A percentile compares a stretch with the other conserved stretches of the same genome.
Evolutionary conservation across 2,329 filamentous ascomycete genomes (phyloP).

Genomic region (Daldinia eschscholtzii): DNA sequence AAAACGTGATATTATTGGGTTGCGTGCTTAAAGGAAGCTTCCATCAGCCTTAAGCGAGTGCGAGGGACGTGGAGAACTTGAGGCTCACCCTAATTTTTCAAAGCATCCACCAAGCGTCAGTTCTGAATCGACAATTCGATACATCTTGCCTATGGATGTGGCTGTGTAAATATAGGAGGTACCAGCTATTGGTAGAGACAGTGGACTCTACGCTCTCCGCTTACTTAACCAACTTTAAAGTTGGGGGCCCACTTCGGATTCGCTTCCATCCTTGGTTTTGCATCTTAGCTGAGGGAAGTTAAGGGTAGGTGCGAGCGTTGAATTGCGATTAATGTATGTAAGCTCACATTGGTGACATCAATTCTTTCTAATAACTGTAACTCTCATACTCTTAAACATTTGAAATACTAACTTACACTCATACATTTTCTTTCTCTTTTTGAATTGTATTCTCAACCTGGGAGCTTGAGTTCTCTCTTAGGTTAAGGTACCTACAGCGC

Average conservation of each 20-base stretch:
- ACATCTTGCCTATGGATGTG: too few species aligned
- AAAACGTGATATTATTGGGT: conserved; percentile 5
- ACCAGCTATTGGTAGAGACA: too few species aligned
- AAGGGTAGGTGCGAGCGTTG: background rate
- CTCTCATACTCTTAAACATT: background rate
- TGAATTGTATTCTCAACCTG: too few species aligned
- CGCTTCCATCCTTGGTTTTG: background rate
- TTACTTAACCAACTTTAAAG: background rate
- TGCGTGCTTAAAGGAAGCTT: background rate
- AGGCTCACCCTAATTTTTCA: conserved; percentile 18
- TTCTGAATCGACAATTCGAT: background rate
- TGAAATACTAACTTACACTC: too few species aligned
- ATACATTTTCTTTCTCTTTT: too few species aligned
- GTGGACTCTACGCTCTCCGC: background rate
- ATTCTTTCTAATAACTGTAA: background rate
- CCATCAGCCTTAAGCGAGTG: conserved; percentile 21
- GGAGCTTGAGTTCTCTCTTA: too few species aligned
- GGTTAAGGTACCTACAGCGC: too few species aligned
- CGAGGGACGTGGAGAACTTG: conserved; percentile 26
- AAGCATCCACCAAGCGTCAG: background rate
- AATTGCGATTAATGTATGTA: background rate
- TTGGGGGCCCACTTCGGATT: conserved; percentile 3
- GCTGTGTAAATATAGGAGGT: background rate
- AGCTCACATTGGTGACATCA: background rate
- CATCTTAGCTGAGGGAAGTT: background rate